Evolutionary conservation across 495 filamentous ascomycete genomes (phyloP).

Genomic region (Tuber microsphaerosporum): DNA sequence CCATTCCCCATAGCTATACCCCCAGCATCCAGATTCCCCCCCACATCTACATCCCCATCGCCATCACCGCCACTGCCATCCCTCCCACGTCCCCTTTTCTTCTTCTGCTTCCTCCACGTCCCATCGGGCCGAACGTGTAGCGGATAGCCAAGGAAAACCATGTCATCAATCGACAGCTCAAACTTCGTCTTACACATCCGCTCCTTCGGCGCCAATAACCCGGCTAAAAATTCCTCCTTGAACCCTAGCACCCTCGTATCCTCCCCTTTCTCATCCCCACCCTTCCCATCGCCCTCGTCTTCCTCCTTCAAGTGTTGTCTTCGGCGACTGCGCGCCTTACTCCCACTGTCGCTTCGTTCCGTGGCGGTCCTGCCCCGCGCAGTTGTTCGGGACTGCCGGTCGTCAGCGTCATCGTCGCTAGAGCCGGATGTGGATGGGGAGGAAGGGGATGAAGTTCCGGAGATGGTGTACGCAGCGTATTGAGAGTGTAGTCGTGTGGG

Average conservation of each 20-base stretch:
- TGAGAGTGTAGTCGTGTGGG: slow-evolving; percentile 30
- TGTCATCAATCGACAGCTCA: slow-evolving; percentile 75
- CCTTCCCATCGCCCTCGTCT: slow-evolving; percentile 54
- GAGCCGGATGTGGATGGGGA: slow-evolving; percentile 20
- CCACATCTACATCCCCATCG: slow-evolving; percentile 16
- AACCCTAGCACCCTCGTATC: slow-evolving; percentile 68
- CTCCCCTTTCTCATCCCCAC: slow-evolving; percentile 49
- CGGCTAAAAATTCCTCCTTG: slow-evolving; percentile 69
- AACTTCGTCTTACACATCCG: slow-evolving; percentile 82
- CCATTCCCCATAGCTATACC: slow-evolving; percentile 11
- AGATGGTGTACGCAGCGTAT: slow-evolving; percentile 34
- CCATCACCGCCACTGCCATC: slow-evolving; percentile 29
- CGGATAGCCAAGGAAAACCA: slow-evolving; percentile 79
- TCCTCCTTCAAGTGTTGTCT: slow-evolving; percentile 42
- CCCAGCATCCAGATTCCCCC: background rate
- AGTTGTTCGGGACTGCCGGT: slow-evolving; percentile 43
- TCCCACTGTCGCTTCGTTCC: slow-evolving; percentile 29
- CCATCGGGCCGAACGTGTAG: slow-evolving; percentile 82
- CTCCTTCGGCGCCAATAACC: slow-evolving; percentile 68
- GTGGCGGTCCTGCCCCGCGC: slow-evolving; percentile 10
- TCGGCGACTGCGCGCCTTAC: slow-evolving; percentile 15
- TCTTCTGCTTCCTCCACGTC: slow-evolving; percentile 75
- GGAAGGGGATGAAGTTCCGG: slow-evolving; percentile 27
- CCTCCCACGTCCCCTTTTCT: slow-evolving; percentile 48
- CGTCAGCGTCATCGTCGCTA: slow-evolving; percentile 41